Conservation (phyloP, 202 grass and related monocot genomes). For the Zoysia matrella region DNA sequence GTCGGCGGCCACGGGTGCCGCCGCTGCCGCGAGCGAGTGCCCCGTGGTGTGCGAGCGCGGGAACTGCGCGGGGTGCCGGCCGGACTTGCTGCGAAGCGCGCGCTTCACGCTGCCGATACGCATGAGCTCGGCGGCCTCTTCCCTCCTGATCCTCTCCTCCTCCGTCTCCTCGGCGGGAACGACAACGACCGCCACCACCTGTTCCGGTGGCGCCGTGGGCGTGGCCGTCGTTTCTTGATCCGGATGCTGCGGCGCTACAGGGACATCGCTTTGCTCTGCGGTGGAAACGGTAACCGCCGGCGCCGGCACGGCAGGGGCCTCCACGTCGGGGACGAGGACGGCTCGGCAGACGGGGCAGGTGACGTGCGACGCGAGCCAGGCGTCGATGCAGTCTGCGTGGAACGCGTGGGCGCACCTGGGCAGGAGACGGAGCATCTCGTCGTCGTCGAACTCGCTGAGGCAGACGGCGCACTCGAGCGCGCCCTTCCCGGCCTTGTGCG, state of each 20-base stretch:
- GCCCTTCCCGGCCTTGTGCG: not conserved
- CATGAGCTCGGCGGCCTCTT: constrained; percentile 55
- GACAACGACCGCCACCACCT: constrained; percentile 23
- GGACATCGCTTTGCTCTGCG: not conserved
- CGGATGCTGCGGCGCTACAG: not conserved
- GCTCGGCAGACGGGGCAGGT: constrained; percentile 92
- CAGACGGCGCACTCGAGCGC: no score
- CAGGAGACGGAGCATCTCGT: constrained; percentile 56
- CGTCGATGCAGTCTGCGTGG: constrained; percentile 80
- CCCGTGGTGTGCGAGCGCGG: constrained; percentile 73
- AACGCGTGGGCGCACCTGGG: constrained; percentile 82
- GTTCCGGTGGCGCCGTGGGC: not conserved
- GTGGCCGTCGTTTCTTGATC: no score
- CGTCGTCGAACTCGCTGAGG: no score
- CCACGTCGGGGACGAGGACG: constrained; percentile 42
- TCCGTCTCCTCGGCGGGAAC: constrained; percentile 34
- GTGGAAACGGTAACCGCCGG: not conserved
- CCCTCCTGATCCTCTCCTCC: constrained; percentile 47
- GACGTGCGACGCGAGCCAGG: constrained; percentile 82
- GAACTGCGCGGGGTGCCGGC: constrained; percentile 38
- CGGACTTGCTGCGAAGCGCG: constrained; percentile 54
- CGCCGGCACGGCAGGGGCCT: not conserved
- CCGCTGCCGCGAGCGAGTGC: constrained; percentile 39
- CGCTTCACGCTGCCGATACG: constrained; percentile 66
- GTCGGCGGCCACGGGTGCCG: not conserved